Percentiles rank a stretch among this genome's conserved stretches.
Evolutionary conservation across 2,329 filamentous ascomycete species (phyloP).

Genomic region (Aaosphaeria pasadenensis): DNA sequence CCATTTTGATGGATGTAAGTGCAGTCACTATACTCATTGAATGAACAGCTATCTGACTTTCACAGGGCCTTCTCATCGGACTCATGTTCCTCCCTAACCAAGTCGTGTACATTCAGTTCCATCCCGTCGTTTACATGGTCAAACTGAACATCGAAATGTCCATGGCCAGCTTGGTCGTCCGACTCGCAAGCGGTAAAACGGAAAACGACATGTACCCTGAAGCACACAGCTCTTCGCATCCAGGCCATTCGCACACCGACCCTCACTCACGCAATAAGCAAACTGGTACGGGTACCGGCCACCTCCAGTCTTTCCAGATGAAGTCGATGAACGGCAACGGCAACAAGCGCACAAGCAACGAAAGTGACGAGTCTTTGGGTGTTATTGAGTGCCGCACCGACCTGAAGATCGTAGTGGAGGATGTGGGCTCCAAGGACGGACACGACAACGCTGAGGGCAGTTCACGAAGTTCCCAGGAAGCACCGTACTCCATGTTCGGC

Average conservation of each 20-base stretch:
- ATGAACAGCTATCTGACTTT: background rate
- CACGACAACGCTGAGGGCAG: constrained; percentile 5
- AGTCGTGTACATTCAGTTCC: constrained; percentile 41
- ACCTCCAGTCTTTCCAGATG: constrained; percentile 17
- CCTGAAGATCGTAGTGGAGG: constrained; percentile 18
- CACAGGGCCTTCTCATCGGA: constrained; percentile 33
- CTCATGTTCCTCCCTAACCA: constrained; percentile 39
- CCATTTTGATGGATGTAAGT: constrained; percentile 41
- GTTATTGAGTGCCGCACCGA: constrained; percentile 27
- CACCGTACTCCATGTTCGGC: constrained; percentile 18
- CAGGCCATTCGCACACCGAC: background rate
- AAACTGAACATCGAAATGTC: constrained; percentile 45
- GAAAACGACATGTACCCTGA: constrained; percentile 23
- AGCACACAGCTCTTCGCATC: background rate
- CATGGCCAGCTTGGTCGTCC: constrained; percentile 42
- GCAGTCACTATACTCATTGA: background rate
- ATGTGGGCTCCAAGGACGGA: constrained; percentile 2
- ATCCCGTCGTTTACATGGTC: constrained; percentile 43
- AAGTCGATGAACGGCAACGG: constrained; percentile 1
- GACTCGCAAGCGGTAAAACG: constrained; percentile 27
- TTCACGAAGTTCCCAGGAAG: constrained; percentile 19
- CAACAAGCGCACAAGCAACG: constrained; percentile 5
- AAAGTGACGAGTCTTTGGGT: constrained; percentile 20
- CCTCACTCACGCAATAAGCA: constrained; percentile 7
- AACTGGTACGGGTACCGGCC: background rate